Evolutionary conservation across 805 yeast species (phyloP), one percentile per base, ranked within the genome.

Genomic region (Barnettozyma pratensis): DNA sequence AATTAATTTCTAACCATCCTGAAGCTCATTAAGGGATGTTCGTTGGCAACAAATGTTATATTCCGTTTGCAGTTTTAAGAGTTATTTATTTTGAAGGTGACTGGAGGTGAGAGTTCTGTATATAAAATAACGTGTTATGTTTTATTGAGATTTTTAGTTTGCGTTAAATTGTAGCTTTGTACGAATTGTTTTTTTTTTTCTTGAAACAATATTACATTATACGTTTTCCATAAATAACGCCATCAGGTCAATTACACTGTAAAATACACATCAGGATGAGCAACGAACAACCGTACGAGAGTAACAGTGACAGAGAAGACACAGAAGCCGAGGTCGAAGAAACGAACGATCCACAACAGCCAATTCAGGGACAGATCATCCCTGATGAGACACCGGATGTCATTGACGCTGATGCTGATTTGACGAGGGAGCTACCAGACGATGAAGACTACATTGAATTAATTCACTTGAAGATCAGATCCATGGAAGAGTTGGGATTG

Each of bases 1-100:
- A 90, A 62, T 88, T 88, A 73, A 87, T 92, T 59, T 75, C 79
- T 54, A 78, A 83, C 59, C 86, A 85, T 69, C 77, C 81, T 37
- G 74, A 73, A 45, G 69, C 76, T 45, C 64, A 63, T 40, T 47
- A 47, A 31, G 25, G 34, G 41, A 36, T 10, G 19, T 19, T 19
- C 19, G 19, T 19, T 3, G 3, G 19, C 19, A 19, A 19, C 19
- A 19, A 19, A 19, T 19, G 19, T 19, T 19, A 19, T 19, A 19
- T 19, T 19, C 19, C 19, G 19, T 19, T 19, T 19, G 19, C 19
- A 19, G 19, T 19, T 19, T 19, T 19, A 19, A 19, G 19, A 19
- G 19, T 19, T 19, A 19, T 19, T 19, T 19, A 19, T 19, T 19
- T 19, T 19, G 19, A 19, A 19, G 19, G 19, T 19, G 19, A 19